These are phyloP conservation scores for Pleoardoris graminearum DNA, from an alignment of 2,329 filamentous ascomycete genomes.

Conservation along the genomic window DNA sequence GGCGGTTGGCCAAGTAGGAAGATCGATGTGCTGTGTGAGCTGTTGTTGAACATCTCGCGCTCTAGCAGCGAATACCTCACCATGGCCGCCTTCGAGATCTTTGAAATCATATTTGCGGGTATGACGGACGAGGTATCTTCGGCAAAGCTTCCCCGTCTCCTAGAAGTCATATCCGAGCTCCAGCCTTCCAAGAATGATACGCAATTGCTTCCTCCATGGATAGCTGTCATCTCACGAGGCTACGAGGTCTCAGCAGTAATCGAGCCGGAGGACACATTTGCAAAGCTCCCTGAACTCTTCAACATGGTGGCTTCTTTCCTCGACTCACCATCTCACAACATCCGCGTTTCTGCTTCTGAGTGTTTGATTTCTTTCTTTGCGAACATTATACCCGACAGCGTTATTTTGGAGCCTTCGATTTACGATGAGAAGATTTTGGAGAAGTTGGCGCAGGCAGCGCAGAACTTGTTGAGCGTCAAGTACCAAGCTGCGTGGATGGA, in stretches of 20 bases:
- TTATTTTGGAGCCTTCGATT: slow-evolving; percentile 84
- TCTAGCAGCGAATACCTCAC: slow-evolving; percentile 95
- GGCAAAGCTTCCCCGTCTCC: slow-evolving; percentile 81
- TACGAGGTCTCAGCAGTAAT: slow-evolving; percentile 93
- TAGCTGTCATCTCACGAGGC: slow-evolving; percentile 89
- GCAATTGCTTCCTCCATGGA: slow-evolving; percentile 92
- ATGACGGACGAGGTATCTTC: slow-evolving; percentile 88
- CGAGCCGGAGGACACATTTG: slow-evolving; percentile 86
- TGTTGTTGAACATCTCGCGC: slow-evolving; percentile 83
- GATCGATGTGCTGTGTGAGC: slow-evolving; percentile 87
- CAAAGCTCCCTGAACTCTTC: slow-evolving; percentile 85
- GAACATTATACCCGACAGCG: slow-evolving; percentile 82
- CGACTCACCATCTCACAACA: slow-evolving; percentile 85
- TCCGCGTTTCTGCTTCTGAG: slow-evolving; percentile 90
- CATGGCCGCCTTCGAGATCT: slow-evolving; percentile 95
- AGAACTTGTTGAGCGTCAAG: slow-evolving; percentile 79
- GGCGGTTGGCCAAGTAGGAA: slow-evolving; percentile 96
- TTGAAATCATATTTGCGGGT: slow-evolving; percentile 92
- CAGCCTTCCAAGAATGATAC: slow-evolving; percentile 92
- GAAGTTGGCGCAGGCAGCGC: slow-evolving; percentile 73
- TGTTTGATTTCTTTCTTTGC: slow-evolving; percentile 91
- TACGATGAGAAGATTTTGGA: slow-evolving; percentile 90
- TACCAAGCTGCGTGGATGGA: slow-evolving; percentile 95
- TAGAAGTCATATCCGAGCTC: slow-evolving; percentile 90
- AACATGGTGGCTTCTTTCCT: slow-evolving; percentile 78